phyloP scores from a whole-genome alignment of 257 asterid genomes.

The Capsicum rhomboideum region DNA sequence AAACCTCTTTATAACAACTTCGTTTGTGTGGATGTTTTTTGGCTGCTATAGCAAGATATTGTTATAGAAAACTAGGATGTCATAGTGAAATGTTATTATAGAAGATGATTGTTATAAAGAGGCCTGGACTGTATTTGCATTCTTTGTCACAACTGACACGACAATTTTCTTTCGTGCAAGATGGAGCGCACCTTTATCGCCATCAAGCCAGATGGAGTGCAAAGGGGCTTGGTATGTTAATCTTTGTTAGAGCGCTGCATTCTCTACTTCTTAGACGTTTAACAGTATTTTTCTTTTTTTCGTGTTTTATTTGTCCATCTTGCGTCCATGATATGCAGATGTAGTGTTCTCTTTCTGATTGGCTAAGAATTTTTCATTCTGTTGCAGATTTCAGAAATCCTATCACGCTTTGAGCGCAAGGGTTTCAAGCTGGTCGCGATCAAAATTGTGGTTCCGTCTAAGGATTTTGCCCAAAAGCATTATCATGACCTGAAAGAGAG shows the following conservation, averaged over 20 bases:
- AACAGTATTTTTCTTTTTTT: no score
- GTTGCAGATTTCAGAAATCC: slow-evolving; percentile 80
- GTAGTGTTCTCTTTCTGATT: neutral
- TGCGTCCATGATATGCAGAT: neutral
- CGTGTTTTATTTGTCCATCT: neutral
- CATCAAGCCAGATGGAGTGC: slow-evolving; percentile 99
- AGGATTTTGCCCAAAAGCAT: slow-evolving; percentile 80
- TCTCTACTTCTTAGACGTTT: no score
- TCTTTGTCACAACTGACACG: neutral
- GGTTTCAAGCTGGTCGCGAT: slow-evolving; percentile 91
- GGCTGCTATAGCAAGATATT: neutral
- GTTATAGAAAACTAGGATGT: no score
- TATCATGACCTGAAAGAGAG: slow-evolving; percentile 92
- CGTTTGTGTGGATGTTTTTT: neutral
- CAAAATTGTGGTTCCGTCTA: slow-evolving; percentile 77
- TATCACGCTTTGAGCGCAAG: slow-evolving; percentile 86
- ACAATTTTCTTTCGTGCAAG: slow-evolving; percentile 19
- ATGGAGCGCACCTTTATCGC: slow-evolving; percentile 93
- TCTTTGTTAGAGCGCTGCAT: no score
- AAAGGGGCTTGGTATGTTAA: slow-evolving; percentile 78
- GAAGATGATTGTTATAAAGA: neutral
- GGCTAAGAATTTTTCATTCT: neutral
- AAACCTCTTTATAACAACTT: neutral
- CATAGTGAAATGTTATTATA: neutral
- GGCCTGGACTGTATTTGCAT: neutral